Evolutionary conservation across 2,329 filamentous ascomycete genomes (phyloP).

Genomic region (Beauveria rudraprayagi): DNA sequence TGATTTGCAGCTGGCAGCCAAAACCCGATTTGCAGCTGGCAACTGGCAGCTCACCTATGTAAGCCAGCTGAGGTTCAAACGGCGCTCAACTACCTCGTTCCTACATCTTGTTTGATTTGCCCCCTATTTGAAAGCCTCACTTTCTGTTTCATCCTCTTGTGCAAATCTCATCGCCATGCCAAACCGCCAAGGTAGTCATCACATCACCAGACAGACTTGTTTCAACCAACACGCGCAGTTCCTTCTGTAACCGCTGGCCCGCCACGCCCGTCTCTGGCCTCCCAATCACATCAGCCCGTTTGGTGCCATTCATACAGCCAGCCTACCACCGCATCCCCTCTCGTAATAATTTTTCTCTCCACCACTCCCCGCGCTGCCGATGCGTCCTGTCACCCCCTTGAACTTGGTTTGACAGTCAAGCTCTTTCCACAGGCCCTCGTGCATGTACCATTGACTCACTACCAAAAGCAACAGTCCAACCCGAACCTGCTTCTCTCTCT

Average conservation of each 20-base stretch:
- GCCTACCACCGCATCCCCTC: slow-evolving; percentile 3
- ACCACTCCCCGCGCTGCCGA: slow-evolving; percentile 1
- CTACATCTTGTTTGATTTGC: not conserved
- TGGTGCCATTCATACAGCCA: not conserved
- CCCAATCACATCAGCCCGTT: slow-evolving; percentile 8
- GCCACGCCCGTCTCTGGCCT: not conserved
- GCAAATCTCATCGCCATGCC: not conserved
- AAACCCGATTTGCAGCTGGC: too few species aligned
- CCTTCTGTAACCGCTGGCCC: not conserved
- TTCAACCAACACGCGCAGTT: slow-evolving; percentile 5
- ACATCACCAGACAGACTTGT: not conserved
- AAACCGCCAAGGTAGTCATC: not conserved
- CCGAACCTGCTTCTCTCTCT: not conserved
- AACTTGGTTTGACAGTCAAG: not conserved
- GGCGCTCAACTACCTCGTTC: not conserved
- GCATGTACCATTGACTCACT: not conserved
- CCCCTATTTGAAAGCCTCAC: not conserved
- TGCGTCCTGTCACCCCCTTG: slow-evolving; percentile 1
- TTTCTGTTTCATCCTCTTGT: not conserved
- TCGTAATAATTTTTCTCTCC: slow-evolving; percentile 1
- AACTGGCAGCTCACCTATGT: not conserved
- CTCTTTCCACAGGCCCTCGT: not conserved
- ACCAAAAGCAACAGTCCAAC: not conserved
- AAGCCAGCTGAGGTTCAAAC: not conserved
- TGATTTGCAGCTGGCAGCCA: too few species aligned